These are phyloP conservation scores for Boletus rubescentipes DNA, from an alignment of 768 basidiomycete genomes.

Conservation along the genomic window DNA sequence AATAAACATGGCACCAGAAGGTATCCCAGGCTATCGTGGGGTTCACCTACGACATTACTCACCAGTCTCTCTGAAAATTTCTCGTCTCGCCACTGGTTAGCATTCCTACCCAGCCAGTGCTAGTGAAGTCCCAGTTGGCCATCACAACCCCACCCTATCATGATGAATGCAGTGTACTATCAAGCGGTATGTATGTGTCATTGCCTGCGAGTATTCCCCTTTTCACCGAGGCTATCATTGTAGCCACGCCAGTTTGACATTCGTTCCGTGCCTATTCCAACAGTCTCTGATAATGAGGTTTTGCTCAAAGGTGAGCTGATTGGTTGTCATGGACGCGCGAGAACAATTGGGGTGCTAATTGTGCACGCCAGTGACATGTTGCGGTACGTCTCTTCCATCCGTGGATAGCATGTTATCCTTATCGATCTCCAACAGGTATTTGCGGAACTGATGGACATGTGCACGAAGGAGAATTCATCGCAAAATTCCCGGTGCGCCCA, in stretches of 20 bases:
- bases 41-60: neutral
- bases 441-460: constrained; percentile 59
- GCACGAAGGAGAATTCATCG: constrained; percentile 59
- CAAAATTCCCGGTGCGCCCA: constrained; percentile 46
- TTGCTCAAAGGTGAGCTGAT: constrained; percentile 51
- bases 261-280: constrained; percentile 49
- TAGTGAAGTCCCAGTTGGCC: neutral
- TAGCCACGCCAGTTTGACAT: constrained; percentile 54
- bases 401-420: neutral
- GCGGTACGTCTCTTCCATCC: constrained; percentile 29
- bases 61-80: neutral
- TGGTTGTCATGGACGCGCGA: no score
- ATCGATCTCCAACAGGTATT: constrained; percentile 37
- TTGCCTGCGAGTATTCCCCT: neutral
- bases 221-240: neutral
- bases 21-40: constrained; percentile 13
- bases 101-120: neutral
- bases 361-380: constrained; percentile 35
- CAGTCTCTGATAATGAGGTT: constrained; percentile 54
- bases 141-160: neutral
- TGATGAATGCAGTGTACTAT: constrained; percentile 53
- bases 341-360: neutral
- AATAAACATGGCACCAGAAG: neutral
- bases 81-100: neutral
- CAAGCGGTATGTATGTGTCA: constrained; percentile 31